Conservation (phyloP, 257 asterid genomes). For the Solanum acaule region DNA sequence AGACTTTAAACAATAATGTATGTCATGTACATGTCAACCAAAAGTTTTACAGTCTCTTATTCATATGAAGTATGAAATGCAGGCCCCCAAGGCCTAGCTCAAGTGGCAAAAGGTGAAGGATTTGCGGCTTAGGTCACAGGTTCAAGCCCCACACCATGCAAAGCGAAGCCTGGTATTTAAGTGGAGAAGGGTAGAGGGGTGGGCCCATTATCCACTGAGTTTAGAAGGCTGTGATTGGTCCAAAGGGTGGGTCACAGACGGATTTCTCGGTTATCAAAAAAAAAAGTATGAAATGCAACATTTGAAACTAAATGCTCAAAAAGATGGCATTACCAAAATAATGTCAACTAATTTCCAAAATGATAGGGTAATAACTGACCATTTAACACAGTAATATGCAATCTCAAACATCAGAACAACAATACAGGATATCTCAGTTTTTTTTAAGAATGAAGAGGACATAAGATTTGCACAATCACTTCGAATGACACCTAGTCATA, state of each 20-base stretch:
- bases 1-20: not conserved
- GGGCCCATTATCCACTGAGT: no score
- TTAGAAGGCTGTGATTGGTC: no score
- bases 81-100: no score
- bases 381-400: not conserved
- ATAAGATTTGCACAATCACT: not conserved
- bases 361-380: not conserved
- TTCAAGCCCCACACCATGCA: no score
- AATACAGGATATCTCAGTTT: not conserved
- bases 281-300: not conserved
- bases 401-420: not conserved
- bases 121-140: no score
- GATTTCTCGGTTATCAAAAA: no score
- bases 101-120: no score
- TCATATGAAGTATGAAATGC: no score
- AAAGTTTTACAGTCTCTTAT: not conserved
- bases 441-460: not conserved
- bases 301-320: not conserved
- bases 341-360: not conserved
- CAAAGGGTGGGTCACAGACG: no score
- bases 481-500: not conserved
- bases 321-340: not conserved
- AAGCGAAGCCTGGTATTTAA: no score
- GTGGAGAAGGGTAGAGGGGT: no score
- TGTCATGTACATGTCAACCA: not conserved